Percentiles rank a stretch among this genome's conserved stretches.
Conservation (phyloP, 2,329 filamentous ascomycete genomes). For the Sclerotinia minor region DNA sequence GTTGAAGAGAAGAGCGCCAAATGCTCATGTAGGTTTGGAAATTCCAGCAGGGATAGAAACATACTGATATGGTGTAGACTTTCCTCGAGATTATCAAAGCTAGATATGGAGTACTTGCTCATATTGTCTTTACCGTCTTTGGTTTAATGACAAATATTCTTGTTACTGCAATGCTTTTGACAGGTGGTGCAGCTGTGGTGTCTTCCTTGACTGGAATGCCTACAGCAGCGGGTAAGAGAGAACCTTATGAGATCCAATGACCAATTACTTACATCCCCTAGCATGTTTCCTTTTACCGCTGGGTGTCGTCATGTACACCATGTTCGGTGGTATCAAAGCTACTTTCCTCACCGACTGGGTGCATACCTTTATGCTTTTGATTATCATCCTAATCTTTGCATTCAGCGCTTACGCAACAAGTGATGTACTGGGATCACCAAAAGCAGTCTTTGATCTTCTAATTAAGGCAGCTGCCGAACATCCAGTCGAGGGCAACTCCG, state of each 20-base stretch:
- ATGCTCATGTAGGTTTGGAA: slow-evolving; percentile 61
- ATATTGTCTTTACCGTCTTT: slow-evolving; percentile 79
- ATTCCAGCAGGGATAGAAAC: neutral
- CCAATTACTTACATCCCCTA: slow-evolving; percentile 1
- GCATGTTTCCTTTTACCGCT: slow-evolving; percentile 79
- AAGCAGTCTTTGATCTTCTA: slow-evolving; percentile 75
- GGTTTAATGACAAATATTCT: slow-evolving; percentile 82
- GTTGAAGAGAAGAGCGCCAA: slow-evolving; percentile 81
- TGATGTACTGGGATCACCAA: slow-evolving; percentile 69
- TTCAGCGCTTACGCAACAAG: slow-evolving; percentile 79
- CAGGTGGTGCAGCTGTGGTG: slow-evolving; percentile 77
- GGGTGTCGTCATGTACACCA: slow-evolving; percentile 79
- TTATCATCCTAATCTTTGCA: slow-evolving; percentile 84
- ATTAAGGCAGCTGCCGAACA: slow-evolving; percentile 66
- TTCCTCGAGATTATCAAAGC: slow-evolving; percentile 82
- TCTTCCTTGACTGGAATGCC: slow-evolving; percentile 70
- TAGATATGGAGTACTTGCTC: slow-evolving; percentile 71
- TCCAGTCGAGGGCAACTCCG: slow-evolving; percentile 76
- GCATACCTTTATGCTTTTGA: slow-evolving; percentile 79
- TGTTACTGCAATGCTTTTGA: slow-evolving; percentile 85
- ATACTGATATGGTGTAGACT: slow-evolving; percentile 43
- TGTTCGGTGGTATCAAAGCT: slow-evolving; percentile 77
- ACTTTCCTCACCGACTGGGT: slow-evolving; percentile 72
- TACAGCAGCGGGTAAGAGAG: slow-evolving; percentile 61
- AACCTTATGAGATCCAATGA: neutral